Conservation (phyloP, 306 rosid genomes). For the Carpinus viminea region DNA sequence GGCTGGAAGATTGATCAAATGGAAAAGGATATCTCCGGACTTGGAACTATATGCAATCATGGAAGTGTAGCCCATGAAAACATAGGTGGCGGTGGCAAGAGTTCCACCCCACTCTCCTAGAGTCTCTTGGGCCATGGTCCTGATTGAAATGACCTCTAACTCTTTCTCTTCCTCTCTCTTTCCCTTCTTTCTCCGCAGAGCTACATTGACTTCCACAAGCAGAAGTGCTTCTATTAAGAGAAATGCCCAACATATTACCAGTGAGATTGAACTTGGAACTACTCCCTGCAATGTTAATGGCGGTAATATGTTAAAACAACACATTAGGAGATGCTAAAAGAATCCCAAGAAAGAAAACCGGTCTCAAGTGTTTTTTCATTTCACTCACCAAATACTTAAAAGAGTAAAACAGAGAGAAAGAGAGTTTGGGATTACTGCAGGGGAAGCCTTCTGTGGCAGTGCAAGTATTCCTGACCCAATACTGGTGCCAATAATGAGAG, state of each 20-base stretch:
- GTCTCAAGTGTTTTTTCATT: not conserved
- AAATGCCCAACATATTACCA: constrained; percentile 67
- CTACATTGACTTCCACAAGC: constrained; percentile 68
- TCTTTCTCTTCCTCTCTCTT: constrained; percentile 36
- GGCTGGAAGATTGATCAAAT: constrained; percentile 58
- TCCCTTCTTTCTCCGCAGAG: constrained; percentile 45
- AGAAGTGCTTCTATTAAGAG: constrained; percentile 62
- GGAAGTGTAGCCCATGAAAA: constrained; percentile 67
- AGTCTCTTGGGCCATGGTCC: constrained; percentile 81
- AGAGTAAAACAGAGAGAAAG: constrained; percentile 9
- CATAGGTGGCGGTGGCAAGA: constrained; percentile 51
- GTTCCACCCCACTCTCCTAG: constrained; percentile 69
- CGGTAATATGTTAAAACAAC: not conserved
- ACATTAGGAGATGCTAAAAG: not conserved
- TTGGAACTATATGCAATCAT: constrained; percentile 67
- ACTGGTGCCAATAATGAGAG: constrained; percentile 65
- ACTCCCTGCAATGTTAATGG: constrained; percentile 46
- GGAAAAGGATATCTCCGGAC: constrained; percentile 64
- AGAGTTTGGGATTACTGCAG: constrained; percentile 45
- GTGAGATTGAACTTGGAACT: constrained; percentile 64
- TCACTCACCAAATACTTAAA: not conserved
- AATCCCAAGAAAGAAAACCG: not conserved
- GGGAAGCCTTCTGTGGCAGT: constrained; percentile 73
- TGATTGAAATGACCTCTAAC: constrained; percentile 59
- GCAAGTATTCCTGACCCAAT: constrained; percentile 74